Evolutionary conservation across 768 basidiomycete genomes (phyloP).

Genomic region (Sporobolomyces pararoseus): DNA sequence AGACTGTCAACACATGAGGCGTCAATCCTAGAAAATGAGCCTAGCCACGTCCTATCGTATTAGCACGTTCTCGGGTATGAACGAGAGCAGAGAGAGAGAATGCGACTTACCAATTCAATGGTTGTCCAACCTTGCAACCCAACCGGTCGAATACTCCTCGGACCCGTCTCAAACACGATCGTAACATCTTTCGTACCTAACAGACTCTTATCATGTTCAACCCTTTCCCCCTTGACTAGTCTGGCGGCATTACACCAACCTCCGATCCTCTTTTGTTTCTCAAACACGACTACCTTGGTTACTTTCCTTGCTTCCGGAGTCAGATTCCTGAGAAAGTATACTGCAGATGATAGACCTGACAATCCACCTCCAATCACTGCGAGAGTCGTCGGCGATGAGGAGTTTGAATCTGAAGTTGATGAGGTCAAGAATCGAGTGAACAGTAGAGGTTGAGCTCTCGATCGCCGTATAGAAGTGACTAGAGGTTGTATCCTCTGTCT

Average conservation of each 20-base stretch:
- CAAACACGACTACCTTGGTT: slow-evolving; percentile 62
- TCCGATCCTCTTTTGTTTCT: slow-evolving; percentile 63
- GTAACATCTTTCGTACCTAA: slow-evolving; percentile 41
- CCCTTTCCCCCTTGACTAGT: slow-evolving; percentile 44
- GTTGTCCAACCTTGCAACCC: slow-evolving; percentile 59
- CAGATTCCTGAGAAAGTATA: slow-evolving; percentile 66
- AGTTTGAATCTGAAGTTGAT: no score
- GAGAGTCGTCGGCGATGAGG: slow-evolving; percentile 46
- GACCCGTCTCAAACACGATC: slow-evolving; percentile 77
- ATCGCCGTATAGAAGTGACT: background rate
- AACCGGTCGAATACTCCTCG: slow-evolving; percentile 76
- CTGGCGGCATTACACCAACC: slow-evolving; percentile 76
- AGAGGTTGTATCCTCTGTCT: background rate
- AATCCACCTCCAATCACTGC: slow-evolving; percentile 76
- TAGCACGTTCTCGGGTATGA: slow-evolving; percentile 12
- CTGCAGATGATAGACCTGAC: slow-evolving; percentile 75
- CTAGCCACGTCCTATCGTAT: slow-evolving; percentile 51
- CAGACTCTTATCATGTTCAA: slow-evolving; percentile 41
- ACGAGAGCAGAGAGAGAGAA: background rate
- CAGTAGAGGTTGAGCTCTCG: background rate
- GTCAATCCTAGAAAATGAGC: slow-evolving; percentile 68
- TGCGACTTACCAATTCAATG: slow-evolving; percentile 67
- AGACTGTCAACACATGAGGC: slow-evolving; percentile 62
- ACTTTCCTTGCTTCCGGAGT: slow-evolving; percentile 50
- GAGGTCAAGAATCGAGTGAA: background rate